Conservation (phyloP, 1,284 basidiomycete genomes). For the Dichomitus squalens region DNA sequence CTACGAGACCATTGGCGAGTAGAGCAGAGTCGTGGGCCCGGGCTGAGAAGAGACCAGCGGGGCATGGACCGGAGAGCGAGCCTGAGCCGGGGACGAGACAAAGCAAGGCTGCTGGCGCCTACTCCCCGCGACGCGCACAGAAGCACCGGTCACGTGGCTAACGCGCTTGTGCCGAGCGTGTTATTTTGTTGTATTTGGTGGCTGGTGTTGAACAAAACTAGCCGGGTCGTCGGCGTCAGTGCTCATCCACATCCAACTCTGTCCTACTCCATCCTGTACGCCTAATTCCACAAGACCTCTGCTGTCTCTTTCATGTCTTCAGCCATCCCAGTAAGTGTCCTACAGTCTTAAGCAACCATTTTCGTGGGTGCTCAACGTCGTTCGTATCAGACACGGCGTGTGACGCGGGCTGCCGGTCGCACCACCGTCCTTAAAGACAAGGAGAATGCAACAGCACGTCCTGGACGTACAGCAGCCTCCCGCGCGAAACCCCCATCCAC, state of each 20-base stretch:
- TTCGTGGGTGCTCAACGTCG: not conserved
- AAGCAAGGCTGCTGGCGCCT: not conserved
- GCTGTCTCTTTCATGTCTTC: constrained; percentile 36
- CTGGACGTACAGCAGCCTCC: constrained; percentile 50
- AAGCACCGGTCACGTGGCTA: constrained; percentile 25
- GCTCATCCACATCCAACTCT: constrained; percentile 25
- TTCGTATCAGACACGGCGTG: constrained; percentile 52
- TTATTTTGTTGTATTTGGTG: constrained; percentile 36
- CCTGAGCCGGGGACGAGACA: not conserved
- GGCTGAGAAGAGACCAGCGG: constrained; percentile 18
- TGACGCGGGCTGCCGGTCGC: constrained; percentile 53
- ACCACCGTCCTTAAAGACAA: constrained; percentile 56
- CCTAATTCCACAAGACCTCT: constrained; percentile 20
- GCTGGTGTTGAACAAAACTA: constrained; percentile 38
- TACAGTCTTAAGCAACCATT: not conserved
- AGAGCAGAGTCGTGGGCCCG: constrained; percentile 10
- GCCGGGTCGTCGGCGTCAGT: constrained; percentile 17
- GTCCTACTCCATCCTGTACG: constrained; percentile 27
- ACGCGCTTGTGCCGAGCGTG: constrained; percentile 30
- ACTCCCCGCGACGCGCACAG: not conserved
- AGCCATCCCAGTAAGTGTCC: constrained; percentile 36
- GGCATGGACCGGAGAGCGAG: constrained; percentile 17
- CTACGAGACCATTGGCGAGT: constrained; percentile 10
- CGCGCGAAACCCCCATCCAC: constrained; percentile 60
- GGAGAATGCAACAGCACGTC: constrained; percentile 59